Base-by-base conservation (phyloP, 345 rosid species). In the Dovyalis caffra region DNA sequence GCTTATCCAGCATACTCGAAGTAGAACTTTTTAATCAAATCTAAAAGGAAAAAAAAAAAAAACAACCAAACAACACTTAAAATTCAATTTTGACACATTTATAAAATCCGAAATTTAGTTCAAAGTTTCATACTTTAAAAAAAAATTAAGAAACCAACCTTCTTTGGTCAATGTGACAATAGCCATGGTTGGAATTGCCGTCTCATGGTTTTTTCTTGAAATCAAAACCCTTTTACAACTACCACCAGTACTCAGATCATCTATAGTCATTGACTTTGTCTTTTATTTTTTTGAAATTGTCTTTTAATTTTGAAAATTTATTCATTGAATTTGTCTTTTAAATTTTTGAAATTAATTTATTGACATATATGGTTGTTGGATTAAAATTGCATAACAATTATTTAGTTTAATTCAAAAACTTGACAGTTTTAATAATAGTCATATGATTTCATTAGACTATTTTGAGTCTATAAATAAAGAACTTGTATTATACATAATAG, bases 91-190 rank as follows among this genome's bases (percentile, higher is more conserved):
- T 40, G 23, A 33, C 34, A 12, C 28, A 26, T 33, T 23, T 10
- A 9, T 56, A 12, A 37, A 16, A 73, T 5, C 40, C 29, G 32
- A 3, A 37, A 66, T 20, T 8, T 14, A 71, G 49, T 25, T 11
- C 37, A 16, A 68, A 21, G 18, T 31, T 68, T 26, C 6, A 60
- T 3, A 38, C 5, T 8, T n/a, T 56, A n/a, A 10, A 0, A 23
- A 56, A 53, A 38, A 7, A 37, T 25, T 8, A 62, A 82, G 77
- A 33, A 64, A 63, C 76, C 74, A 67, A 90, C 98, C 97, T 43
- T 86, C 86, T 8, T 89, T 83, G 86, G 88, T 80, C 81, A 93
- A 90, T 57, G 88, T 66, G 20, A 83, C 84, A 69, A 85, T 82
- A 5, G 85, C 77, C 37, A 81, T 84, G 11, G 86, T 89, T 6